These are phyloP conservation scores for Candolleomyces aberdarensis DNA, from an alignment of 768 basidiomycete genomes.

Conservation along the genomic window DNA sequence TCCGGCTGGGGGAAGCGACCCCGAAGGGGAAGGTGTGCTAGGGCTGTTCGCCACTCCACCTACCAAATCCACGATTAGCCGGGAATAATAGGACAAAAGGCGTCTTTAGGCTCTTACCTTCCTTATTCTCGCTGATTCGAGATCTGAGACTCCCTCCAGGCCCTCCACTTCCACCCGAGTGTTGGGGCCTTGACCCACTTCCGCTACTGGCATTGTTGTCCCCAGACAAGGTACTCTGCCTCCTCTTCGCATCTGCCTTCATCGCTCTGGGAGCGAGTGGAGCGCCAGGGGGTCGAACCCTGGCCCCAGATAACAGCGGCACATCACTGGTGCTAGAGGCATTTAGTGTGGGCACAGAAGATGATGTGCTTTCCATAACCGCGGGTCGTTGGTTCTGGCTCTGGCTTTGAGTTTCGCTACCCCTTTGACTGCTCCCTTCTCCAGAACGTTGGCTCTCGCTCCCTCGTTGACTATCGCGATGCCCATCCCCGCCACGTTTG, in stretches of 20 bases:
- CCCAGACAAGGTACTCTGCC: neutral
- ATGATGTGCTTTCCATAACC: neutral
- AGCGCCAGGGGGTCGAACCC: neutral
- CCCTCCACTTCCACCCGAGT: neutral
- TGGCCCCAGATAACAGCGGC: neutral
- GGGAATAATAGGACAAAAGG: neutral
- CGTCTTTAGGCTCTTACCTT: neutral
- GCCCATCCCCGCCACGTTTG: neutral
- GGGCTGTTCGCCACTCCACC: neutral
- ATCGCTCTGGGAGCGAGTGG: neutral
- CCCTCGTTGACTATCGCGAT: neutral
- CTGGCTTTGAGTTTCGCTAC: neutral
- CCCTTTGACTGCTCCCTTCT: neutral
- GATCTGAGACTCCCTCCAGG: slow-evolving; percentile 30
- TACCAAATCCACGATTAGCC: neutral
- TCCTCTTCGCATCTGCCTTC: neutral
- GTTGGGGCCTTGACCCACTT: neutral
- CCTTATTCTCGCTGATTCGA: slow-evolving; percentile 17
- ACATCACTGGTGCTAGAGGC: neutral
- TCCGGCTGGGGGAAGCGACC: neutral
- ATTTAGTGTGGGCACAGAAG: neutral
- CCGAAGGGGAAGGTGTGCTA: neutral
- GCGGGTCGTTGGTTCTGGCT: neutral
- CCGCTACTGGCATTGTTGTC: neutral
- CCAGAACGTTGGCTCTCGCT: neutral